phyloP scores from a whole-genome alignment of 345 rosid species.

The Ceriops tagal region DNA sequence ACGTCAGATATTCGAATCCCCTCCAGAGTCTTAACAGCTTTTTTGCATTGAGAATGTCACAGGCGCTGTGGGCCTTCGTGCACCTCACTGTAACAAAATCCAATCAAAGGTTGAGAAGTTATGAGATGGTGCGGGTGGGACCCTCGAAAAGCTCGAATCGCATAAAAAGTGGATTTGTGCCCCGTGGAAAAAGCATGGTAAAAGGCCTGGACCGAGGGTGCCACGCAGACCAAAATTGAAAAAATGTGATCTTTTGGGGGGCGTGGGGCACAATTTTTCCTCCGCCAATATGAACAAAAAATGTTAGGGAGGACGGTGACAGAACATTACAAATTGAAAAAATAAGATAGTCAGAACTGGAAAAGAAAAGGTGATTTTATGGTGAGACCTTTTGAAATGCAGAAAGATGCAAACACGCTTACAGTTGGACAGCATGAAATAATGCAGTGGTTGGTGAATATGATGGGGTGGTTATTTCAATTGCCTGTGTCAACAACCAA shows the following conservation, averaged over 20 bases:
- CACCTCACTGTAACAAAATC: background rate
- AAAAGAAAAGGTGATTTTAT: background rate
- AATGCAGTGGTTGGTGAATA: constrained; percentile 43
- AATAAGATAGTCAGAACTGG: too few relatives aligned
- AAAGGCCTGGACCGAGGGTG: background rate
- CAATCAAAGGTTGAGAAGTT: background rate
- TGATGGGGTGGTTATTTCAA: constrained; percentile 24
- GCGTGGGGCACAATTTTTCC: background rate
- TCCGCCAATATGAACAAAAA: too few relatives aligned
- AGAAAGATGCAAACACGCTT: constrained; percentile 20
- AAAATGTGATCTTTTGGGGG: too few relatives aligned
- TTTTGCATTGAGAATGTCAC: too few relatives aligned
- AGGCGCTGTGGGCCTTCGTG: too few relatives aligned
- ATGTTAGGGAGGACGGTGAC: too few relatives aligned
- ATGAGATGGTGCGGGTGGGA: background rate
- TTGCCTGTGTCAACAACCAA: constrained; percentile 1
- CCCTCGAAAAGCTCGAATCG: constrained; percentile 2
- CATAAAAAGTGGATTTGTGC: background rate
- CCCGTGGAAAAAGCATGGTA: background rate
- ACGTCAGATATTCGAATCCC: too few relatives aligned
- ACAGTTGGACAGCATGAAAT: constrained; percentile 37
- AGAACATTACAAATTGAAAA: too few relatives aligned
- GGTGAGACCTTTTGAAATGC: constrained; percentile 17
- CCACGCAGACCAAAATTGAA: too few relatives aligned
- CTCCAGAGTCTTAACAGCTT: too few relatives aligned